Conservation (phyloP, 805 yeast genomes). For the Candida takata region DNA sequence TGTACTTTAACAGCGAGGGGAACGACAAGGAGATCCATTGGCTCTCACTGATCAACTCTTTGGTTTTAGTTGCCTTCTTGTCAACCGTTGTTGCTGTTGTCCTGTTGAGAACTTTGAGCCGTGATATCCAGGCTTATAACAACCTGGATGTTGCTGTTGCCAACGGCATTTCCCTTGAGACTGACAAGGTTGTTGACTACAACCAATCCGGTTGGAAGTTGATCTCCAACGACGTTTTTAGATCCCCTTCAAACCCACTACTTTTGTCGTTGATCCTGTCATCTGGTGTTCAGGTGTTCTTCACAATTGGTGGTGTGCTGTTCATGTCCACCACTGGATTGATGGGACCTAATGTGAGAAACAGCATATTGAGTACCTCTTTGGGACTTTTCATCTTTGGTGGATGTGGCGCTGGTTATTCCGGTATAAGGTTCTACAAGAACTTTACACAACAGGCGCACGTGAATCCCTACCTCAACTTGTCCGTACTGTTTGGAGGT, state of each 20-base stretch:
- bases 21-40: slow-evolving; percentile 57
- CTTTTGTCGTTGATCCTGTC: slow-evolving; percentile 54
- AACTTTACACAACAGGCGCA: slow-evolving; percentile 35
- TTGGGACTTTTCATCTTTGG: slow-evolving; percentile 56
- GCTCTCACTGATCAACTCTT: slow-evolving; percentile 67
- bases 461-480: slow-evolving; percentile 5
- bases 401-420: slow-evolving; percentile 68
- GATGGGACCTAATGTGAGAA: slow-evolving; percentile 59
- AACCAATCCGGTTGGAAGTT: slow-evolving; percentile 45
- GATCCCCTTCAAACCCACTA: slow-evolving; percentile 41
- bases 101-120: slow-evolving; percentile 46
- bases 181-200: slow-evolving; percentile 23
- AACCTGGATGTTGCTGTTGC: slow-evolving; percentile 21
- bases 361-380: slow-evolving; percentile 58
- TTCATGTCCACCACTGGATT: slow-evolving; percentile 50
- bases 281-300: slow-evolving; percentile 66
- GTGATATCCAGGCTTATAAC: slow-evolving; percentile 38
- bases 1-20: slow-evolving; percentile 53
- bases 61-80: slow-evolving; percentile 54
- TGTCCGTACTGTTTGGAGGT: slow-evolving; percentile 42
- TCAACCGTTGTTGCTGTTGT: slow-evolving; percentile 62
- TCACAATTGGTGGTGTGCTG: slow-evolving; percentile 58
- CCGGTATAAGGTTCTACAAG: slow-evolving; percentile 58
- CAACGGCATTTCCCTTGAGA: slow-evolving; percentile 19
- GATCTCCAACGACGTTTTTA: slow-evolving; percentile 46